Conservation (phyloP, 345 rosid species). For the Chamaenerion angustifolium region DNA sequence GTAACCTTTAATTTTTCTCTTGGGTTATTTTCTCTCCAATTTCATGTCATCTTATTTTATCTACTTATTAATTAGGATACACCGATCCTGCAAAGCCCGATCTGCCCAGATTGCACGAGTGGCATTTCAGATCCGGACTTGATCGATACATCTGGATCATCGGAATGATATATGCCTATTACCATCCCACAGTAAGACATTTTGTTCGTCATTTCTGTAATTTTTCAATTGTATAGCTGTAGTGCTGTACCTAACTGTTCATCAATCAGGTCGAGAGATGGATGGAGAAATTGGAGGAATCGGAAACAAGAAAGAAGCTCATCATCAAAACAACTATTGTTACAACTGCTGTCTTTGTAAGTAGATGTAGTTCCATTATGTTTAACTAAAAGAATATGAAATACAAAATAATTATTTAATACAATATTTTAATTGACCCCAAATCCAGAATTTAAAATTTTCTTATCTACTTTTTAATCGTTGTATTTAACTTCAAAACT, state of each 20-base stretch:
- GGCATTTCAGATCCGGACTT: conserved; percentile 99
- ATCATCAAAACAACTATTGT: conserved; percentile 54
- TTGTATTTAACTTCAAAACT: not conserved
- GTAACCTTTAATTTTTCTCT: conserved; percentile 8
- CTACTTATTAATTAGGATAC: conserved; percentile 38
- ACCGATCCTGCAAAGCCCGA: conserved; percentile 86
- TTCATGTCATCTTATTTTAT: not conserved
- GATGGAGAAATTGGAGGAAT: conserved; percentile 96
- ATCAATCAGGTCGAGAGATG: conserved; percentile 73
- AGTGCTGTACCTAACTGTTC: conserved; percentile 27
- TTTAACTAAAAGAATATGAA: not conserved
- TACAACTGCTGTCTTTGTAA: conserved; percentile 38
- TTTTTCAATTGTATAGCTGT: conserved; percentile 7
- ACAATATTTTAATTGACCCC: not conserved
- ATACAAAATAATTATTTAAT: not conserved
- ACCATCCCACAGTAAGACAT: conserved; percentile 68
- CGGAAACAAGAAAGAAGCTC: conserved; percentile 54
- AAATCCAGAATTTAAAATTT: not conserved
- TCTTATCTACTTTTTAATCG: not conserved
- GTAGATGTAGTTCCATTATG: conserved; percentile 14
- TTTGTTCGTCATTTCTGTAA: conserved; percentile 4
- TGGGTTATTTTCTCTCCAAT: conserved; percentile 2
- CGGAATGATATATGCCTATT: conserved; percentile 94
- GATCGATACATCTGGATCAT: conserved; percentile 95
- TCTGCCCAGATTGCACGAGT: conserved; percentile 70